phyloP scores from a whole-genome alignment of 495 filamentous ascomycete species.

The Aspergillus haitiensis region DNA sequence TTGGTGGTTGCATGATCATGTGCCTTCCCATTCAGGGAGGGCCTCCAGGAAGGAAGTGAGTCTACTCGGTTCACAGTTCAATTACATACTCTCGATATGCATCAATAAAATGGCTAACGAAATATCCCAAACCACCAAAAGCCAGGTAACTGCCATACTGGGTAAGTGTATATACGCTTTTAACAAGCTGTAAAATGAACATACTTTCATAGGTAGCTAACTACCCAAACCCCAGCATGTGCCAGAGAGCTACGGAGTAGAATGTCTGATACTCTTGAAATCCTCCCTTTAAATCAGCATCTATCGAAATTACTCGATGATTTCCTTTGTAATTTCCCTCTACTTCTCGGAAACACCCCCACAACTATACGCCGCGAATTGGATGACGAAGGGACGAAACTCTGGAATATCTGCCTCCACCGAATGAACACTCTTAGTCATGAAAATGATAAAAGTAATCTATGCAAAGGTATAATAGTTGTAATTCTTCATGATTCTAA shows the following conservation, averaged over 20 bases:
- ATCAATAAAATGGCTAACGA: constrained; percentile 5
- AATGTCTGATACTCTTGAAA: constrained; percentile 5
- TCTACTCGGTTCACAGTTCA: not conserved
- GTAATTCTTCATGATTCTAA: not conserved
- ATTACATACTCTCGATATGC: not conserved
- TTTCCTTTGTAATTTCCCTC: constrained; percentile 12
- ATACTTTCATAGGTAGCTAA: not conserved
- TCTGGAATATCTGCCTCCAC: constrained; percentile 37
- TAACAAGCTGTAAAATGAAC: no score
- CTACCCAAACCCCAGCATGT: constrained; percentile 13
- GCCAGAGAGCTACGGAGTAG: constrained; percentile 29
- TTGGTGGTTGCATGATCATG: no score
- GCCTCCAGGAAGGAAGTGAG: no score
- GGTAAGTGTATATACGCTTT: not conserved
- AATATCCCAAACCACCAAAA: not conserved
- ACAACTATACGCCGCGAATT: constrained; percentile 26
- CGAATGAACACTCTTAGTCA: not conserved
- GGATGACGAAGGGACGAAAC: constrained; percentile 35
- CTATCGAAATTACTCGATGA: constrained; percentile 15
- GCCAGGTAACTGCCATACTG: constrained; percentile 9
- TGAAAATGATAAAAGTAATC: not conserved
- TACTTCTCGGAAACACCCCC: constrained; percentile 7
- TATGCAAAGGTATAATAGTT: constrained; percentile 23
- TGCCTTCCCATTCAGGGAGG: no score
- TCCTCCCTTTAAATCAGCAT: constrained; percentile 3